Evolutionary conservation across 192 early-diverging fungal genomes (phyloP).

Genomic region (Thamnidium elegans): DNA sequence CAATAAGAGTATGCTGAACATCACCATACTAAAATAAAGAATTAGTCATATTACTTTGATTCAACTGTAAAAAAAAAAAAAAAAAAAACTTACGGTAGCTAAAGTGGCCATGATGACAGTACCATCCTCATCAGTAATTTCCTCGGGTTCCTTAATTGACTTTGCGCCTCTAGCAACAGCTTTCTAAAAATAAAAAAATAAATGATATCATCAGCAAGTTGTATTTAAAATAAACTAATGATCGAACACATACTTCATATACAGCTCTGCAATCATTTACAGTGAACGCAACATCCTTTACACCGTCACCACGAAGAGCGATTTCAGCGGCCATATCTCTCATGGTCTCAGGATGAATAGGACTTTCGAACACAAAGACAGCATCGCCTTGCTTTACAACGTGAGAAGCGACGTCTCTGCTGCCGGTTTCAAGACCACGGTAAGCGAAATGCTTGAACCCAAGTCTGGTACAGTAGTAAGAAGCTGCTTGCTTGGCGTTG

Average conservation of each 20-base stretch:
- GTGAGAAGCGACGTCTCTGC: conserved; percentile 82
- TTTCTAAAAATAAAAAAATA: conserved; percentile 31
- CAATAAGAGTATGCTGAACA: conserved; percentile 93
- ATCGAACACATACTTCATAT: conserved; percentile 42
- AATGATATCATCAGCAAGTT: conserved; percentile 6
- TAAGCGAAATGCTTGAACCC: conserved; percentile 94
- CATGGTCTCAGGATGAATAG: conserved; percentile 77
- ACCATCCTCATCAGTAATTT: conserved; percentile 83
- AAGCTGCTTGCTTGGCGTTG: conserved; percentile 93
- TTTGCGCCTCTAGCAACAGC: conserved; percentile 86
- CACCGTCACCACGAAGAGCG: conserved; percentile 87
- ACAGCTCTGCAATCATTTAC: conserved; percentile 81
- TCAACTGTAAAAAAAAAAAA: conserved; percentile 8
- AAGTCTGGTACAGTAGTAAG: conserved; percentile 89
- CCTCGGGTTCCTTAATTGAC: conserved; percentile 75
- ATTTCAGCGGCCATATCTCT: conserved; percentile 64
- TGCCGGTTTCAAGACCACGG: conserved; percentile 93
- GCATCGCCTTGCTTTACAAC: conserved; percentile 81
- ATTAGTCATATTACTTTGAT: no score
- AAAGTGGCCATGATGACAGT: conserved; percentile 90
- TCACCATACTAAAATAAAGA: conserved; percentile 78
- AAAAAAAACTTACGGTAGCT: conserved; percentile 51
- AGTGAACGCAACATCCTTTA: conserved; percentile 93
- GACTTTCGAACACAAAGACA: conserved; percentile 88
- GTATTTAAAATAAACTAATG: neutral